These are phyloP conservation scores for Pseudoperonospora humuli DNA, from an alignment of 352 stramenopile genomes.

Conservation along the genomic window DNA sequence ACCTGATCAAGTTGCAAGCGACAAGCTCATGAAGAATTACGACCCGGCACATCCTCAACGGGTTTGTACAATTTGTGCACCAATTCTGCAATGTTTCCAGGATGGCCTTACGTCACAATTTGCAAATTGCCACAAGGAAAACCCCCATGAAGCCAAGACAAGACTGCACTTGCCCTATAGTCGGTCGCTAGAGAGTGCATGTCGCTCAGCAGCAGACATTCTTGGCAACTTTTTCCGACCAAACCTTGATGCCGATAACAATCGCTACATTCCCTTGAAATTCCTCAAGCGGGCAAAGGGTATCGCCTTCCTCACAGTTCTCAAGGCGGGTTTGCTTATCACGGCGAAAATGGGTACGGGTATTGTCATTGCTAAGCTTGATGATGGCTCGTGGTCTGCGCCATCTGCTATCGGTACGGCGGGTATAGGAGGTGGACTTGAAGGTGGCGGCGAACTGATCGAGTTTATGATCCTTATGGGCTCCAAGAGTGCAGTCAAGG, in stretches of 20 bases:
- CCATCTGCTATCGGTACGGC: constrained; percentile 90
- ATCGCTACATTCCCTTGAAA: constrained; percentile 69
- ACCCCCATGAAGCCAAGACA: constrained; percentile 62
- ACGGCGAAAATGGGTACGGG: constrained; percentile 76
- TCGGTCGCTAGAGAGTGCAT: constrained; percentile 69
- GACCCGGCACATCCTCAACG: constrained; percentile 66
- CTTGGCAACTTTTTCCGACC: constrained; percentile 76
- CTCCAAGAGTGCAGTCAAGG: constrained; percentile 85
- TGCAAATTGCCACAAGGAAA: constrained; percentile 79
- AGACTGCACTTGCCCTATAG: constrained; percentile 68
- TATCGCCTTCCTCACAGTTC: constrained; percentile 78
- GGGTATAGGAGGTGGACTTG: constrained; percentile 79
- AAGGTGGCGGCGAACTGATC: constrained; percentile 88
- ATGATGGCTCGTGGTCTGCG: constrained; percentile 84
- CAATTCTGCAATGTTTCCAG: constrained; percentile 68
- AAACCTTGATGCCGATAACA: constrained; percentile 54
- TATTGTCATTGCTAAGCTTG: constrained; percentile 87
- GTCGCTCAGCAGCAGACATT: constrained; percentile 65
- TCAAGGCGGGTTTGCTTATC: constrained; percentile 80
- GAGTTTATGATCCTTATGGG: constrained; percentile 94
- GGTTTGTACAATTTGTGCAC: constrained; percentile 76
- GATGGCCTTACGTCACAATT: constrained; percentile 59
- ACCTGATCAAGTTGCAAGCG: constrained; percentile 42
- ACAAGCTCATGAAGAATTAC: constrained; percentile 47
- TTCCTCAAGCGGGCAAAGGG: constrained; percentile 79